A percentile compares a stretch with the other conserved stretches of the same genome.
Conservation (phyloP, 2,329 filamentous ascomycete species). For the Nemania sp. region DNA sequence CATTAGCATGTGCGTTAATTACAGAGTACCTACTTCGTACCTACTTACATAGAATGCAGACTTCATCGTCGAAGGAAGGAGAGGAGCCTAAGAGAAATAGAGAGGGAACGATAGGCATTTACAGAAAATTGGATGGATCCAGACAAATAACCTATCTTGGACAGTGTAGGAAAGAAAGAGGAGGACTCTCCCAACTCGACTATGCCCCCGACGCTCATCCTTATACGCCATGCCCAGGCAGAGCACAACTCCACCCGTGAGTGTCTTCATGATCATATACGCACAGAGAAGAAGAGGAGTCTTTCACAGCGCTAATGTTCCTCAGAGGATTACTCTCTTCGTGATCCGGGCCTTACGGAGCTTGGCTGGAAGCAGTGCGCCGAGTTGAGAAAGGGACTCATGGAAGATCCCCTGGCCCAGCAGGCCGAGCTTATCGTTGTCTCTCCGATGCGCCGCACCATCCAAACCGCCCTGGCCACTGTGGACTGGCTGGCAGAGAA, state of each 20-base stretch:
- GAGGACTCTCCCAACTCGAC: background rate
- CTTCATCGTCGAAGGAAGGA: too few species aligned
- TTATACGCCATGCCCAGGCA: conserved; percentile 86
- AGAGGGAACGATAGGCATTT: background rate
- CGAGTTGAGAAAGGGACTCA: conserved; percentile 48
- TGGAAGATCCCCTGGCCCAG: conserved; percentile 44
- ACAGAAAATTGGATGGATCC: background rate
- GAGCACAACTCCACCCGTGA: conserved; percentile 58
- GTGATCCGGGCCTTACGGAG: conserved; percentile 55
- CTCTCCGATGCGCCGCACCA: conserved; percentile 66
- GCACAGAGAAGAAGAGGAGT: background rate
- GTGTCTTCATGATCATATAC: conserved; percentile 34
- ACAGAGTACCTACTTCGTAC: too few species aligned
- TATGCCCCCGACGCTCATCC: conserved; percentile 67
- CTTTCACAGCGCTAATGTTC: background rate
- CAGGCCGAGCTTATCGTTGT: conserved; percentile 60
- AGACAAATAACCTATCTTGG: background rate
- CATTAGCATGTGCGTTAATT: too few species aligned
- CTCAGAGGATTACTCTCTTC: conserved; percentile 51
- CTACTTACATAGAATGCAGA: too few species aligned
- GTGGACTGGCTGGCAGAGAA: conserved; percentile 61
- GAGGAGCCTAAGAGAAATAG: too few species aligned
- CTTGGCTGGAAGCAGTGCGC: conserved; percentile 54
- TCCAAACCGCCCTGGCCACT: conserved; percentile 63
- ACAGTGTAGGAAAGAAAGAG: background rate